Evolutionary conservation across 345 rosid genomes (phyloP).

Genomic region (Gossypium bickii): DNA sequence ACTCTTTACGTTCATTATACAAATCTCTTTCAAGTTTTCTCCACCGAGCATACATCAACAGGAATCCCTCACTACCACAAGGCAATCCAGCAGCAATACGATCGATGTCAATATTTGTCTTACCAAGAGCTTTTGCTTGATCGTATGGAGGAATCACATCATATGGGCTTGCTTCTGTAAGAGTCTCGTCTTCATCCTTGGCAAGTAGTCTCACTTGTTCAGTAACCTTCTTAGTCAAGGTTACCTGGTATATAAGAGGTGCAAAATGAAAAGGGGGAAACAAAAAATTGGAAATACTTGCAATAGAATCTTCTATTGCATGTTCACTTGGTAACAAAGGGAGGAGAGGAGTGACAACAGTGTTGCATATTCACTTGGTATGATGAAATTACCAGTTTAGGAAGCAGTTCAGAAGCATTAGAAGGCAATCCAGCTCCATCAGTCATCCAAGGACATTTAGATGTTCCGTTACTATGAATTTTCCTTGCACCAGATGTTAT

Average conservation of each 20-base stretch:
- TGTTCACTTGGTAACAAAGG: background rate
- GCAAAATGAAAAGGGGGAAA: slow-evolving; percentile 6
- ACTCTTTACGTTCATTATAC: slow-evolving; percentile 95
- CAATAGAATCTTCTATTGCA: background rate
- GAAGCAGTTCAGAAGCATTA: slow-evolving; percentile 73
- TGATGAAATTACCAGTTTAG: slow-evolving; percentile 47
- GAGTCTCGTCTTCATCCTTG: slow-evolving; percentile 79
- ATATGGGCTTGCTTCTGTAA: slow-evolving; percentile 55
- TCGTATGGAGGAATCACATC: slow-evolving; percentile 82
- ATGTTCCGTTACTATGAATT: slow-evolving; percentile 39
- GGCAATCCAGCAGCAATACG: slow-evolving; percentile 99
- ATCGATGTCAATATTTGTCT: slow-evolving; percentile 87
- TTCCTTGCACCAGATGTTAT: slow-evolving; percentile 57
- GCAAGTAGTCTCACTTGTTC: slow-evolving; percentile 91
- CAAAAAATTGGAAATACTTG: background rate
- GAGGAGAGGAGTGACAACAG: background rate
- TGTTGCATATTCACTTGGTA: background rate
- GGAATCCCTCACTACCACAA: slow-evolving; percentile 98
- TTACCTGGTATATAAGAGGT: slow-evolving; percentile 39
- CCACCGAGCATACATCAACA: slow-evolving; percentile 99
- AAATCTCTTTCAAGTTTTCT: slow-evolving; percentile 96
- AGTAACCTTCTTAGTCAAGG: slow-evolving; percentile 86
- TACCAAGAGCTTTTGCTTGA: slow-evolving; percentile 99
- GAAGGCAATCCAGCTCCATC: slow-evolving; percentile 96
- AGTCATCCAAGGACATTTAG: slow-evolving; percentile 86